Base-by-base conservation (phyloP, 768 basidiomycete genomes). In the Brasilioporus rufonigricans region DNA sequence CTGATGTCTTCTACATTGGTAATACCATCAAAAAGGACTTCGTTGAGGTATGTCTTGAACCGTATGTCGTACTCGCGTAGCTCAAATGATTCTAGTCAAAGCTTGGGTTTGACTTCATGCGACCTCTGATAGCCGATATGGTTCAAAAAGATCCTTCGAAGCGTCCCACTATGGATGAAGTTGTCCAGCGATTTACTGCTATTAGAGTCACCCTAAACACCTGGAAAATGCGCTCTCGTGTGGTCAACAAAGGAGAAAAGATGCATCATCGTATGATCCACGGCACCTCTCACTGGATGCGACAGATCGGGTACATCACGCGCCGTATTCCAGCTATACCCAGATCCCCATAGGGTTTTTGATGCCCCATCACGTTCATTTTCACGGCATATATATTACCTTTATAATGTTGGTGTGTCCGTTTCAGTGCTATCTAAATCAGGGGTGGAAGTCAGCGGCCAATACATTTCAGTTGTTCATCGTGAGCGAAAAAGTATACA, bases 1-100 rank as follows among this genome's bases (percentile, higher is more conserved):
- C 72, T 0, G 79, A 80, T 27, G 65, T 81, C 3, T 80, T 76
- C 55, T 73, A 73, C 46, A 55, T 78, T 2, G 77, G 77, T 0
- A 79, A 77, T 56, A 19, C 71, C 18, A 64, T 77, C 47, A 58
- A 62, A 18, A 50, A 53, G 38, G 57, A 73, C 19, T 72, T 77
- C 49, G 18, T 71, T 0, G 56, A 70, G 48, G 74, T 76, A 39
- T 38, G 36, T 38, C 6, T 5, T 38, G 12, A 19, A 38, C 6
- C n/a, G 18, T 38, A n/a, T 19, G 36, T 19, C 16, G n/a, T 38
- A 19, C n/a, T n/a, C 36, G 6, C 12, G 16, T 10, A 7, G 10
- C 36, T 38, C n/a, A 38, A 19, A 38, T 19, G 6, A 38, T 1
- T 19, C 36, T 4, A 38, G 36, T 38, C 36, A 19, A 38, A 38